These are phyloP conservation scores for Neofusicoccum sp. DNA, from an alignment of 2,329 filamentous ascomycete genomes.

Conservation along the genomic window DNA sequence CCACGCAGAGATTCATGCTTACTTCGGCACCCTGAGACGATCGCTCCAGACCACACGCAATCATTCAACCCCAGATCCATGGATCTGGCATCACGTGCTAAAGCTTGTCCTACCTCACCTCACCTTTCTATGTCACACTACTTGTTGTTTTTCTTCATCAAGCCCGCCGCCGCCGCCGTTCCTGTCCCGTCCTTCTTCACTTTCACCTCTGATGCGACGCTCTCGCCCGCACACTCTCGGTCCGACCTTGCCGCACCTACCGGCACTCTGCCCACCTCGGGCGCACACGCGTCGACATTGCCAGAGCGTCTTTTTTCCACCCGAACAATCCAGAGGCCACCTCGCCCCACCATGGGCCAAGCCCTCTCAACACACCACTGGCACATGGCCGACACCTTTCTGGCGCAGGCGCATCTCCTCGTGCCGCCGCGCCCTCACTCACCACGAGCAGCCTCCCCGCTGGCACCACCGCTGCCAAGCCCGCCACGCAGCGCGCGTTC, in stretches of 20 bases:
- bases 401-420: conserved; percentile 4
- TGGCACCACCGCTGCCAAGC: not conserved
- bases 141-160: conserved; percentile 4
- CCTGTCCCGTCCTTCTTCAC: not conserved
- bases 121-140: not conserved
- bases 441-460: not conserved
- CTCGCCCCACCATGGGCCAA: not conserved
- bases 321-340: too few species aligned
- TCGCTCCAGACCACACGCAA: not conserved
- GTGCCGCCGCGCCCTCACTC: not conserved
- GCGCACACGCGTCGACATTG: not conserved
- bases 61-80: not conserved
- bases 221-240: too few species aligned
- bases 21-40: not conserved
- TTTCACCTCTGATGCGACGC: not conserved
- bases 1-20: conserved; percentile 6
- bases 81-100: conserved; percentile 6
- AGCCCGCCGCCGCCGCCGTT: not conserved
- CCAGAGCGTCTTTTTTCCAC: not conserved
- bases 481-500: too few species aligned
- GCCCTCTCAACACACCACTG: conserved; percentile 5
- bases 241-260: too few species aligned
- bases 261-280: not conserved
- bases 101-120: conserved; percentile 14
- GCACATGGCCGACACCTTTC: conserved; percentile 7